These are phyloP conservation scores for Xylaria grammica DNA, from an alignment of 495 filamentous ascomycete species.

Conservation along the genomic window DNA sequence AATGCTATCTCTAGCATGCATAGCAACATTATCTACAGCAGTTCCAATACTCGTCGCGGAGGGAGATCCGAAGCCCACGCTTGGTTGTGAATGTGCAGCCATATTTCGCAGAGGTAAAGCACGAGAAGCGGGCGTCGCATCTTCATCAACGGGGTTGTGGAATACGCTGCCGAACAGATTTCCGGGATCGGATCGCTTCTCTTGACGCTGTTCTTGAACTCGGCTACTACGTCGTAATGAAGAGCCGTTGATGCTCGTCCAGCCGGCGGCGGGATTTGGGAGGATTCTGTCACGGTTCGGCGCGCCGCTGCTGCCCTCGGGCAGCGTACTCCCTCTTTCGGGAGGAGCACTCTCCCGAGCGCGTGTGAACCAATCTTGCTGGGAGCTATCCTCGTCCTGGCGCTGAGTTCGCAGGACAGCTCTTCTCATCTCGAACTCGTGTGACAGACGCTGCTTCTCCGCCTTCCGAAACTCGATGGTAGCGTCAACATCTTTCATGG, in stretches of 20 bases:
- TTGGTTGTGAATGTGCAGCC: slow-evolving; percentile 23
- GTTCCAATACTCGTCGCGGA: slow-evolving; percentile 14
- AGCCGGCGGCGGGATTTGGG: slow-evolving; percentile 25
- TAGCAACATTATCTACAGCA: slow-evolving; percentile 6
- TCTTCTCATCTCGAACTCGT: slow-evolving; percentile 26
- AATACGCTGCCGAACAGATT: slow-evolving; percentile 39
- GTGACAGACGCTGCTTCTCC: slow-evolving; percentile 27
- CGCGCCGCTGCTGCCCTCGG: slow-evolving; percentile 26
- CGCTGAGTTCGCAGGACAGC: slow-evolving; percentile 18
- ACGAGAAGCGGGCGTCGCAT: slow-evolving; percentile 23
- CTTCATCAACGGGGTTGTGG: slow-evolving; percentile 37
- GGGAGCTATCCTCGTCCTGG: slow-evolving; percentile 26
- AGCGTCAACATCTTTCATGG: slow-evolving; percentile 17
- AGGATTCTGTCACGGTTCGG: slow-evolving; percentile 25
- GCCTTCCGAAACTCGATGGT: slow-evolving; percentile 27
- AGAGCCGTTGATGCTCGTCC: slow-evolving; percentile 37
- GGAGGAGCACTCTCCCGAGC: slow-evolving; percentile 14
- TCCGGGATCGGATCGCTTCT: slow-evolving; percentile 33
- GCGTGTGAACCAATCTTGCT: slow-evolving; percentile 27
- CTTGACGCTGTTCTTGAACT: slow-evolving; percentile 31
- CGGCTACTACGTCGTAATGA: slow-evolving; percentile 27
- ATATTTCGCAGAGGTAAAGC: slow-evolving; percentile 29
- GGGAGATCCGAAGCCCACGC: slow-evolving; percentile 13
- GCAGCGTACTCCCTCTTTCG: slow-evolving; percentile 22
- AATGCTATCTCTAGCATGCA: slow-evolving; percentile 23